phyloP scores from a whole-genome alignment of 2,329 filamentous ascomycete species.

The Endocalyx cinctus region DNA sequence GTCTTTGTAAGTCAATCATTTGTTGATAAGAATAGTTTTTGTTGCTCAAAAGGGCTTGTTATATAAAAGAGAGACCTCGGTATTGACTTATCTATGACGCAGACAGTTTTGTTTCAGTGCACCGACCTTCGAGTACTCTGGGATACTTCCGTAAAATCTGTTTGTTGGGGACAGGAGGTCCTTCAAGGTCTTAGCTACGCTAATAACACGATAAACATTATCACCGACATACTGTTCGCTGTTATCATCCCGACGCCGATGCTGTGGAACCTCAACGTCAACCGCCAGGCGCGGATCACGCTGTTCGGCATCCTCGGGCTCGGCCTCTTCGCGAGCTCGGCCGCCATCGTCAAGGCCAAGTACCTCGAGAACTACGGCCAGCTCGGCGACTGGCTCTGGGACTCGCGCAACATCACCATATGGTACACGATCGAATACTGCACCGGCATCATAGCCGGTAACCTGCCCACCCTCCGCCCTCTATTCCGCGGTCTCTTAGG shows the following conservation, averaged over 20 bases:
- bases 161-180: slow-evolving; percentile 36
- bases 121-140: slow-evolving; percentile 40
- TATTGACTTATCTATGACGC: no score
- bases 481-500: slow-evolving; percentile 29
- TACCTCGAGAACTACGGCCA: slow-evolving; percentile 35
- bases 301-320: slow-evolving; percentile 37
- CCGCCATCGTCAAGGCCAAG: slow-evolving; percentile 37
- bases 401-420: slow-evolving; percentile 41
- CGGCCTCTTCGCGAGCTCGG: slow-evolving; percentile 39
- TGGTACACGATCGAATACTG: slow-evolving; percentile 38
- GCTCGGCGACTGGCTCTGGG: slow-evolving; percentile 38
- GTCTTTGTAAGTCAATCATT: slow-evolving; percentile 25
- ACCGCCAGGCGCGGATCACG: slow-evolving; percentile 33
- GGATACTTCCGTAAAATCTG: slow-evolving; percentile 33
- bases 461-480: slow-evolving; percentile 30
- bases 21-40: no score
- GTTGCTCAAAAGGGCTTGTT: no score
- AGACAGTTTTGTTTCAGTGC: slow-evolving; percentile 44
- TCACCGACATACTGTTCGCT: slow-evolving; percentile 35
- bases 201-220: slow-evolving; percentile 30
- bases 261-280: slow-evolving; percentile 36
- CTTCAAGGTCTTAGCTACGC: slow-evolving; percentile 39
- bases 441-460: slow-evolving; percentile 33
- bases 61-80: no score
- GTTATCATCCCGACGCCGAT: slow-evolving; percentile 34